Evolutionary conservation across 1,284 basidiomycete genomes (phyloP).

Genomic region (Peniophora sp.): DNA sequence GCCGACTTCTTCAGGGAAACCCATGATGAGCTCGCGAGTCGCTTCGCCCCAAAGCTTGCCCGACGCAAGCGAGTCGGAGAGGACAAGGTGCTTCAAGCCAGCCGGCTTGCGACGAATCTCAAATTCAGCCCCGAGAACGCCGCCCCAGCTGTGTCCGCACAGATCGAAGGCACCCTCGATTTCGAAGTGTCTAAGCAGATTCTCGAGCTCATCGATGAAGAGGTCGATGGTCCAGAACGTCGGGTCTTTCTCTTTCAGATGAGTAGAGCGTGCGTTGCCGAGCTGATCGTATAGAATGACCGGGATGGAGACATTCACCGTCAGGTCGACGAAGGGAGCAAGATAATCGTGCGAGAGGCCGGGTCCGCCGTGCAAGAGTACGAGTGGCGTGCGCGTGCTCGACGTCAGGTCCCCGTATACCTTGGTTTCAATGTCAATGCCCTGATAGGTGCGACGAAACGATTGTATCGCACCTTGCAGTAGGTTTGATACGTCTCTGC

Average conservation of each 20-base stretch:
- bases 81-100: conserved; percentile 23
- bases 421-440: too few relatives aligned
- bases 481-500: too few relatives aligned
- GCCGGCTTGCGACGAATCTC: conserved; percentile 15
- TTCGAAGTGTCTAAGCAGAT: conserved; percentile 20
- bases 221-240: conserved; percentile 26
- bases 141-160: conserved; percentile 30
- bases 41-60: conserved; percentile 18
- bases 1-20: conserved; percentile 19
- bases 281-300: conserved; percentile 31
- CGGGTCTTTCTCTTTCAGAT: conserved; percentile 20
- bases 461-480: too few relatives aligned
- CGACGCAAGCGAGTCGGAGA: conserved; percentile 20
- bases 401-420: conserved; percentile 22
- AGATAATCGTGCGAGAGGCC: conserved; percentile 23
- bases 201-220: conserved; percentile 26
- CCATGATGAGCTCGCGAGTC: conserved; percentile 10
- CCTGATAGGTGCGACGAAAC: too few relatives aligned
- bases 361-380: conserved; percentile 30
- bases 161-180: conserved; percentile 20
- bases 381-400: conserved; percentile 17
- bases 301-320: conserved; percentile 12
- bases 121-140: conserved; percentile 20
- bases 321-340: conserved; percentile 18
- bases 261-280: conserved; percentile 25